Conservation (phyloP, 805 yeast species). For the Ascoidea rubescens region DNA sequence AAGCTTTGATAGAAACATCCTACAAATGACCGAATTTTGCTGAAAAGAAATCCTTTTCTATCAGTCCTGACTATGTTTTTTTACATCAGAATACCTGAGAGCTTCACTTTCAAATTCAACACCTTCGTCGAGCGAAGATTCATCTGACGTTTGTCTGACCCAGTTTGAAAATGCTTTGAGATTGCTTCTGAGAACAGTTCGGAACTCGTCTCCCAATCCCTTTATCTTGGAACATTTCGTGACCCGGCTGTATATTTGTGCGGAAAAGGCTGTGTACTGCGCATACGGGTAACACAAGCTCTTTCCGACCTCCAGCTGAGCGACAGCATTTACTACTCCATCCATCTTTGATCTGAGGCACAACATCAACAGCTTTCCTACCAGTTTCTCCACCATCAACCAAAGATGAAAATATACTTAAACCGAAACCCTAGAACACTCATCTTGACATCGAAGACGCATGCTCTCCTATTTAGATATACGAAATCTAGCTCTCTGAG, state of each 20-base stretch:
- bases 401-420: too few species aligned
- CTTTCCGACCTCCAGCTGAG: too few species aligned
- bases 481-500: slow-evolving; percentile 16
- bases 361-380: too few species aligned
- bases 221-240: too few species aligned
- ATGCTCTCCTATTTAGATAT: slow-evolving; percentile 32
- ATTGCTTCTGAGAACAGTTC: too few species aligned
- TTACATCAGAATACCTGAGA: slow-evolving; percentile 59
- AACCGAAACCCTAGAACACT: slow-evolving; percentile 20
- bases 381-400: too few species aligned
- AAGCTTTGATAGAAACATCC: slow-evolving; percentile 37
- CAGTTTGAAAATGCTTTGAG: slow-evolving; percentile 64
- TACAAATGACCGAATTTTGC: slow-evolving; percentile 23
- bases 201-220: too few species aligned
- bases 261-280: too few species aligned
- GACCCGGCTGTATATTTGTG: too few species aligned
- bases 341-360: too few species aligned
- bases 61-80: slow-evolving; percentile 31
- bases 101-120: slow-evolving; percentile 13
- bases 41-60: slow-evolving; percentile 30
- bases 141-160: slow-evolving; percentile 41
- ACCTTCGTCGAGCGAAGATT: slow-evolving; percentile 33
- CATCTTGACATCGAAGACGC: slow-evolving; percentile 27
- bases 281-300: too few species aligned
- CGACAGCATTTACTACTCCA: too few species aligned